A percentile compares a stretch with the other conserved stretches of the same genome.
Evolutionary conservation across 2,329 filamentous ascomycete species (phyloP).

Genomic region (Paracamarosporium sp.): DNA sequence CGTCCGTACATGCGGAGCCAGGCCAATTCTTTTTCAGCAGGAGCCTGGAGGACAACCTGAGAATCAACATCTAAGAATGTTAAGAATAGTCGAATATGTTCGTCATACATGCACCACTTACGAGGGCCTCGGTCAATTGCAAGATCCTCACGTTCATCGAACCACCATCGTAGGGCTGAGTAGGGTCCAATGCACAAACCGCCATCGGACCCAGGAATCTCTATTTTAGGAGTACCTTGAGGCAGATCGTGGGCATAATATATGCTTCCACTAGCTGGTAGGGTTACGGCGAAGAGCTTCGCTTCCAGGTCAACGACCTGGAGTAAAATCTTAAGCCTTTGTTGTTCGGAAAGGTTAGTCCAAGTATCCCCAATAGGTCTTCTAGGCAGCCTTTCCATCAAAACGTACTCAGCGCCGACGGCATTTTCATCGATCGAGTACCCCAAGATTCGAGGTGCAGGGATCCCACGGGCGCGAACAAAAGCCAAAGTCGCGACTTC

Average conservation of each 20-base stretch:
- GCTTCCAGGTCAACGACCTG: slow-evolving; percentile 27
- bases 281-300: slow-evolving; percentile 21
- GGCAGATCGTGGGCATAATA: slow-evolving; percentile 24
- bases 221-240: slow-evolving; percentile 6
- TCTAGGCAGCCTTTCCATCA: slow-evolving; percentile 38
- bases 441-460: slow-evolving; percentile 29
- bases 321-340: slow-evolving; percentile 24
- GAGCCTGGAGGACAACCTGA: slow-evolving; percentile 22
- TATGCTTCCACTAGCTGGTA: slow-evolving; percentile 34
- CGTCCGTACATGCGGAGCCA: slow-evolving; percentile 28
- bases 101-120: slow-evolving; percentile 19
- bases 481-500: slow-evolving; percentile 47
- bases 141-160: slow-evolving; percentile 20
- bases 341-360: slow-evolving; percentile 25
- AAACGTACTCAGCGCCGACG: slow-evolving; percentile 38
- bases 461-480: slow-evolving; percentile 33
- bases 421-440: slow-evolving; percentile 27
- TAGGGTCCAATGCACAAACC: slow-evolving; percentile 32
- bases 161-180: slow-evolving; percentile 25
- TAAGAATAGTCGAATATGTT: slow-evolving; percentile 5
- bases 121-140: slow-evolving; percentile 29
- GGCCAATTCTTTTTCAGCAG: slow-evolving; percentile 31
- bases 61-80: slow-evolving; percentile 19
- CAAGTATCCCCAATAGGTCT: slow-evolving; percentile 25
- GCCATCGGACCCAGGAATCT: slow-evolving; percentile 16